phyloP scores from a whole-genome alignment of 257 asterid genomes.

The Solanum pinnatisectum region DNA sequence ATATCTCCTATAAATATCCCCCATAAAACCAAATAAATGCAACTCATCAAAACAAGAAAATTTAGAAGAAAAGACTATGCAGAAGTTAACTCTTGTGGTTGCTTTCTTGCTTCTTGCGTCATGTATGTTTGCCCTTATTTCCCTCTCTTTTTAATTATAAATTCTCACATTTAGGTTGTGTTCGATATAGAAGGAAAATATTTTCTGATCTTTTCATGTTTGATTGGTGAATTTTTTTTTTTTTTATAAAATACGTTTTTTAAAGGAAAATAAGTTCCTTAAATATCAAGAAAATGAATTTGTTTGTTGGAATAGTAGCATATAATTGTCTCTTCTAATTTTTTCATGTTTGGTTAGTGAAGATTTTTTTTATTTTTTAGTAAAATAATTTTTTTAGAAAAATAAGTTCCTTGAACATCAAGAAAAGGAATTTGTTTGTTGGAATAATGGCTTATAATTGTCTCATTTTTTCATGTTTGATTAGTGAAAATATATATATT shows the following conservation, averaged over 20 bases:
- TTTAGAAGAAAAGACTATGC: neutral
- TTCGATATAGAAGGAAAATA: neutral
- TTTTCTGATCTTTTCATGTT: neutral
- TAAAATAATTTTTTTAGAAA: accelerated
- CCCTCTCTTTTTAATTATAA: neutral
- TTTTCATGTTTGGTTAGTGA: too few species aligned
- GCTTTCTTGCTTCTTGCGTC: neutral
- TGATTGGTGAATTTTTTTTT: neutral
- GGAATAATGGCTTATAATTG: too few species aligned
- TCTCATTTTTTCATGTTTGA: too few species aligned
- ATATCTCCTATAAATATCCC: neutral
- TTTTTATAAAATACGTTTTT: neutral
- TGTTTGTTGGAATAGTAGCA: neutral
- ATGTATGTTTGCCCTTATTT: neutral
- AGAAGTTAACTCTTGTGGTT: neutral
- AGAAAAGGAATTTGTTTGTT: too few species aligned
- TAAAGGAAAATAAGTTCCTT: too few species aligned
- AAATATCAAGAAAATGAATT: neutral
- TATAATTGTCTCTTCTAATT: neutral
- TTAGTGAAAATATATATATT: too few species aligned
- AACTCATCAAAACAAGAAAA: neutral
- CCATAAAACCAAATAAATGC: neutral
- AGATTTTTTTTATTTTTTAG: too few species aligned
- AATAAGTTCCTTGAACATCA: too few species aligned
- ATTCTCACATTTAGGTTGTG: neutral